Evolutionary conservation across 768 basidiomycete genomes (phyloP), one percentile per base, ranked within the genome.

Genomic region (Mycena maculata): DNA sequence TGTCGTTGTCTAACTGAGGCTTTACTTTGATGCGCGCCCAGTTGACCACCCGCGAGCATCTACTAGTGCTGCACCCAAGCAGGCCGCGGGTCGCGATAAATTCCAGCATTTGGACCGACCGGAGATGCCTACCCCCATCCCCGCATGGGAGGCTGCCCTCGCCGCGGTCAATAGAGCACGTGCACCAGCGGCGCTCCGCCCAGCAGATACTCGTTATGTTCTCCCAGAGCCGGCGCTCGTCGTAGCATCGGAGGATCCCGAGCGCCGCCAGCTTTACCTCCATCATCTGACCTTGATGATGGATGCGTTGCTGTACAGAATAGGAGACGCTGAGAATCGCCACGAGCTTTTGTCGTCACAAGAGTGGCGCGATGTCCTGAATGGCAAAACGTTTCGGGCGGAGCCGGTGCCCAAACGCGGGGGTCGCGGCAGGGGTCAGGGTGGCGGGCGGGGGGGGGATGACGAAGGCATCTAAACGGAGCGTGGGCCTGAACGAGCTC

Each of bases 191-290:
- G 10, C 18, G 9, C 41, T 9, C 10, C 6, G 15, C 16, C 1
- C 25, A 30, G 15, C 2, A 10, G 44, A 58, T 42, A 48, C 7
- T 9, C 12, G 31, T 33, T 63, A 63, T 25, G 62, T 63, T 0
- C 25, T 63, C 8, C 62, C 62, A 0, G 62, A 63, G 31, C 62
- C 53, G 4, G 62, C 53, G 3, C 49, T 62, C 3, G 15, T 62
- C 13, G 42, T 54, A 10, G 42, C 60, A 3, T 30, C 60, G 3
- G 30, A 52, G 27, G 41, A 53, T 20, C 49, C 49, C 2, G 39
- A 20, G 8, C 41, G 28, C 4, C 60, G 60, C 15, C 60, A 62
- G 27, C 49, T 31, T 2, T 8, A 8, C 20, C 41, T 62, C 2
- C 39, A 53, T 18, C 60, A 53, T 23, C n/a, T 42, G 11, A 33